Evolutionary conservation across 2,329 filamentous ascomycete genomes (phyloP), one percentile per base, ranked within the genome.

Genomic region (Xylaria multiplex): DNA sequence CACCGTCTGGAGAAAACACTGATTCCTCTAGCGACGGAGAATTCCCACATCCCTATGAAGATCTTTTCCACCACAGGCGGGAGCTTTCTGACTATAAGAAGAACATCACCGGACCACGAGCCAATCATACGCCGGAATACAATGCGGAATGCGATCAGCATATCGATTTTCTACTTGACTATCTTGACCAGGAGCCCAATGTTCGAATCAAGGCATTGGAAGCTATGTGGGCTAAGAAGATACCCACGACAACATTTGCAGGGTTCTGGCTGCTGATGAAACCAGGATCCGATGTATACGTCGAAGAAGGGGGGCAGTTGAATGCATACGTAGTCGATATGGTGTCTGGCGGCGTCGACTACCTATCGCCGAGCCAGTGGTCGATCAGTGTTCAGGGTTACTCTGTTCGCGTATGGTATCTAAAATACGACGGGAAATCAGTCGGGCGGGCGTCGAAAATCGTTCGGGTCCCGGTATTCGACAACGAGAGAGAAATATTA

Each of bases 151-250:
- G 64, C 19, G 64, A 69, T 22, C 49, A 35, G 3, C 67, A 69
- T 59, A 69, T 69, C n/a, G 64, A 67, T 6, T 56, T 56, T 40
- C 32, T 69, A 48, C 67, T 69, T 45, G n/a, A 69, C 14, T 69
- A 60, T 27, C 67, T 69, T 4, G 64, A 69, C 6, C 54, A 63
- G 30, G 67, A 69, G 24, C 67, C 61, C 22, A 60, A 42, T 9
- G 46, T 69, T 30, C 61, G 53, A 6, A 45, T 65, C 13, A 49
- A 53, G n/a, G 42, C 30, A 3, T 13, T 62, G 27, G 67, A 69
- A 64, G 63, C 64, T 22, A 61, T 42, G 16, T 69, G 67, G 67
- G 64, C 64, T 6, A 64, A 65, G 40, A 69, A 67, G 13, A 54
- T 56, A 3, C 67, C 67, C 13, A 65, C 67, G 3, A 69, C 67